Base-by-base conservation (phyloP, 345 rosid genomes). In the Eucalyptus brandiana region DNA sequence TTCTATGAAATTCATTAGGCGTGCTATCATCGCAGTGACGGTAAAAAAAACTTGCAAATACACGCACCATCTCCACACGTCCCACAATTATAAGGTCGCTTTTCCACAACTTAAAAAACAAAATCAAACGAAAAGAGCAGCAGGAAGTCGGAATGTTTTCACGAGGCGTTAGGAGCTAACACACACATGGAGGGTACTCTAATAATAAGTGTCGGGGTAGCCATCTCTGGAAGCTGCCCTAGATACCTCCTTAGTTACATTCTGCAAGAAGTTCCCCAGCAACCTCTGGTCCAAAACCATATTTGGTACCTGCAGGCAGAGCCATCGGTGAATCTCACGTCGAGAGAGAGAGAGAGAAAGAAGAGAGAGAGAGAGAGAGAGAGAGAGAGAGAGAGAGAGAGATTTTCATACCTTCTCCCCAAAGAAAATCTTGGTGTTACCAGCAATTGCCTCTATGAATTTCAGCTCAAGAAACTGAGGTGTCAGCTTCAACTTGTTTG, bases 201-300 rank as follows among this genome's bases (percentile, higher is more conserved):
- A n/a, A n/a, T n/a, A n/a, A n/a, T 56, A 56, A 5, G 0, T 2
- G 37, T 86, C 89, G 9, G 87, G 62, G 34, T 7, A 86, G 60
- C 45, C 87, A 44, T 91, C 91, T 37, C 8, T 53, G 19, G 90
- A 17, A 23, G 89, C 69, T 44, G 32, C 90, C 80, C 34, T 80
- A 54, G 90, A 86, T 30, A 50, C 88, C 88, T 89, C 86, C 56
- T 83, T 86, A 28, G 93, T 48, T 42, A 90, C 88, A 86, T 93
- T 90, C 50, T 91, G 92, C 89, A 96, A 92, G 93, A 96, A 95
- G 92, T 95, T 97, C 88, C 98, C 98, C 12, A 97, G 95, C 87
- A 97, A 91, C 90, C 99, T 95, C 93, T 97, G 99, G 93, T 97
- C 98, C 89, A 94, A 91, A 58, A 97, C 90, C 99, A 96, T 97